These are phyloP conservation scores for Termitomyces heimii DNA, from an alignment of 768 basidiomycete species.

Conservation along the genomic window DNA sequence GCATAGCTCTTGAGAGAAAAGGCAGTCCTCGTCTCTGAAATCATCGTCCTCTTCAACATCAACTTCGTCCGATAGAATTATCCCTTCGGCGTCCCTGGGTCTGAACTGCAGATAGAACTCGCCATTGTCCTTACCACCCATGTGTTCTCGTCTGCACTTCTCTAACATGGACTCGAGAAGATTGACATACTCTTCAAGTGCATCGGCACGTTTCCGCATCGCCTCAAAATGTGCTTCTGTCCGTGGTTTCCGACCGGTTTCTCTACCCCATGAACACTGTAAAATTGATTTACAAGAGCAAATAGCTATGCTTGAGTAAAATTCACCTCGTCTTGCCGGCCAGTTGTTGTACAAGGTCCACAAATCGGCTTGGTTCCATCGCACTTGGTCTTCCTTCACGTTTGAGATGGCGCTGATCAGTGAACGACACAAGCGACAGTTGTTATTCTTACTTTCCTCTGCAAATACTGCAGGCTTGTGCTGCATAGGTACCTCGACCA, in stretches of 20 bases:
- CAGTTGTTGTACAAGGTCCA: slow-evolving; percentile 29
- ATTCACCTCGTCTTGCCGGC: slow-evolving; percentile 32
- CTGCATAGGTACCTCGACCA: slow-evolving; percentile 30
- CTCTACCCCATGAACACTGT: slow-evolving; percentile 40
- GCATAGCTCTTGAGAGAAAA: slow-evolving; percentile 30
- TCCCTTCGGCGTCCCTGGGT: slow-evolving; percentile 18
- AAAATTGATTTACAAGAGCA: neutral
- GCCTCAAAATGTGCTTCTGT: slow-evolving; percentile 42
- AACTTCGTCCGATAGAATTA: slow-evolving; percentile 15
- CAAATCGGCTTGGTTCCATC: slow-evolving; percentile 40
- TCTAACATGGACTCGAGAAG: slow-evolving; percentile 37
- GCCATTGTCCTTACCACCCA: slow-evolving; percentile 19
- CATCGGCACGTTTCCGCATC: slow-evolving; percentile 33
- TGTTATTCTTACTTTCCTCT: slow-evolving; percentile 30
- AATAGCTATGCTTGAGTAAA: neutral
- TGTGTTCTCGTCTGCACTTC: slow-evolving; percentile 33
- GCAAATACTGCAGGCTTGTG: slow-evolving; percentile 32
- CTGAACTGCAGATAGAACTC: slow-evolving; percentile 25
- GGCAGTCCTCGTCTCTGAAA: slow-evolving; percentile 19
- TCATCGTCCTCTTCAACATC: slow-evolving; percentile 16
- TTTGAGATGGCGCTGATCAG: neutral
- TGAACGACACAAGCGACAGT: neutral
- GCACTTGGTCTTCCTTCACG: slow-evolving; percentile 39
- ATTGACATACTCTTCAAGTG: slow-evolving; percentile 32
- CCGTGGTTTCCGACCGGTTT: slow-evolving; percentile 33